phyloP scores from a whole-genome alignment of 495 filamentous ascomycete genomes.

The Penicillium paradoxum region DNA sequence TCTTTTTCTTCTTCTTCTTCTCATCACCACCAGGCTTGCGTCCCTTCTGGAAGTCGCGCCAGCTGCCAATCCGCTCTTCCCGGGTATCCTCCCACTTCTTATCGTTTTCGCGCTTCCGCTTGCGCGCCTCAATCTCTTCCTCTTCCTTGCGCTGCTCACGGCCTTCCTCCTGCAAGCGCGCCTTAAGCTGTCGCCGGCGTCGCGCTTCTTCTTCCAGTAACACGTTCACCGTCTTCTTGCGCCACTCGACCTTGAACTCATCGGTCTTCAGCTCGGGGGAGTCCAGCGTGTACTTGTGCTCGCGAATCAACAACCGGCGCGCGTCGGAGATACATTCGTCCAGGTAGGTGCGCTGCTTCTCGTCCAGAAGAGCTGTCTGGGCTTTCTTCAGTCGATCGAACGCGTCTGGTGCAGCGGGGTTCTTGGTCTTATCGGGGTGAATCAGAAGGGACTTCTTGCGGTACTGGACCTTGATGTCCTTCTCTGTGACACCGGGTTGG shows the following conservation, averaged over 20 bases:
- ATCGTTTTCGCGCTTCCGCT: constrained; percentile 89
- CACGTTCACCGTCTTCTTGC: constrained; percentile 85
- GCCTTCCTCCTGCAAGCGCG: constrained; percentile 94
- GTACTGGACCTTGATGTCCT: constrained; percentile 91
- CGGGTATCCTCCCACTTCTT: constrained; percentile 89
- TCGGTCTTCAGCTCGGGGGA: constrained; percentile 72
- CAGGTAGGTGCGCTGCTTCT: constrained; percentile 77
- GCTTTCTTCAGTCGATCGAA: constrained; percentile 97
- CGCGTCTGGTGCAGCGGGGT: constrained; percentile 85
- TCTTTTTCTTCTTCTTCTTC: constrained; percentile 86
- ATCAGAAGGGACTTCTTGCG: constrained; percentile 96
- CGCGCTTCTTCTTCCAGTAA: constrained; percentile 90
- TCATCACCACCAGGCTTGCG: constrained; percentile 44
- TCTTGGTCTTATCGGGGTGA: constrained; percentile 96
- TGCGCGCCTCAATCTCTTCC: constrained; percentile 78
- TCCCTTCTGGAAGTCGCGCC: constrained; percentile 85
- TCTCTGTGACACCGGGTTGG: constrained; percentile 89
- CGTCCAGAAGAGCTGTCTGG: constrained; percentile 84
- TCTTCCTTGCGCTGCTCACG: constrained; percentile 82
- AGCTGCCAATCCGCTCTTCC: constrained; percentile 87
- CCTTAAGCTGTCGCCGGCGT: constrained; percentile 79
- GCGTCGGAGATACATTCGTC: constrained; percentile 97
- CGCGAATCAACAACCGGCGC: constrained; percentile 86
- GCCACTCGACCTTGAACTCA: constrained; percentile 79
- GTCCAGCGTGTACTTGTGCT: constrained; percentile 88